Conservation (phyloP, 2,329 filamentous ascomycete genomes). For the Verticillium nubilum region DNA sequence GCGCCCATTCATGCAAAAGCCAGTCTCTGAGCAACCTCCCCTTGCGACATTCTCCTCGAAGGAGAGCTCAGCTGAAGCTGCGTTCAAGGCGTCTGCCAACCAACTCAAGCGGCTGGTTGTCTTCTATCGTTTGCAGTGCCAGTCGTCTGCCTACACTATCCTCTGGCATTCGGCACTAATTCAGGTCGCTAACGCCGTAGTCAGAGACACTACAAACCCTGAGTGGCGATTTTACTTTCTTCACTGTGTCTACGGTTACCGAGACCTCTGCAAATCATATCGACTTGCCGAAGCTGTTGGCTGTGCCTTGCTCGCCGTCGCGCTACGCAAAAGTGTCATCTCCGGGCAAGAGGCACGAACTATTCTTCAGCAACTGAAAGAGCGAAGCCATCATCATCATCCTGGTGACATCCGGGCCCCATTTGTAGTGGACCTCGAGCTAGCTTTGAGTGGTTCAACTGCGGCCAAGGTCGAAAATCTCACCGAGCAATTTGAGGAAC, state of each 20-base stretch:
- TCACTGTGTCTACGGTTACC: conserved; percentile 32
- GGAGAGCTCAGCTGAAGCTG: conserved; percentile 21
- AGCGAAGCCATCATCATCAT: conserved; percentile 12
- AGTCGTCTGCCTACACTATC: conserved; percentile 27
- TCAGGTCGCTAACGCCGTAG: conserved; percentile 30
- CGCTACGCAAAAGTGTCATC: conserved; percentile 24
- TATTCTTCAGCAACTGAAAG: conserved; percentile 23
- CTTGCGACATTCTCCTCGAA: conserved; percentile 26
- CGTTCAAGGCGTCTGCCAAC: conserved; percentile 25
- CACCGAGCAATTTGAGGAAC: conserved; percentile 24
- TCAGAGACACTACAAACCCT: conserved; percentile 20
- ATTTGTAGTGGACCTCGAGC: conserved; percentile 30
- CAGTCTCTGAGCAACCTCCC: conserved; percentile 1
- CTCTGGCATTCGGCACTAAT: conserved; percentile 34
- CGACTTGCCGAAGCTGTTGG: conserved; percentile 27
- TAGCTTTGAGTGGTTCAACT: conserved; percentile 27
- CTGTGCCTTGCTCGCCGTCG: conserved; percentile 28
- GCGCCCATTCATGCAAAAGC: conserved; percentile 17
- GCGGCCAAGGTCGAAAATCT: conserved; percentile 26
- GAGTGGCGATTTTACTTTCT: conserved; percentile 29
- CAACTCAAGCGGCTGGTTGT: conserved; percentile 32
- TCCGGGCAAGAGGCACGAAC: conserved; percentile 19
- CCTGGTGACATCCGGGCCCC: conserved; percentile 23
- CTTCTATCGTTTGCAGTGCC: conserved; percentile 26
- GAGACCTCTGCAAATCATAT: conserved; percentile 25